Conservation (phyloP, 2,329 filamentous ascomycete species). For the Myotisia sp. region DNA sequence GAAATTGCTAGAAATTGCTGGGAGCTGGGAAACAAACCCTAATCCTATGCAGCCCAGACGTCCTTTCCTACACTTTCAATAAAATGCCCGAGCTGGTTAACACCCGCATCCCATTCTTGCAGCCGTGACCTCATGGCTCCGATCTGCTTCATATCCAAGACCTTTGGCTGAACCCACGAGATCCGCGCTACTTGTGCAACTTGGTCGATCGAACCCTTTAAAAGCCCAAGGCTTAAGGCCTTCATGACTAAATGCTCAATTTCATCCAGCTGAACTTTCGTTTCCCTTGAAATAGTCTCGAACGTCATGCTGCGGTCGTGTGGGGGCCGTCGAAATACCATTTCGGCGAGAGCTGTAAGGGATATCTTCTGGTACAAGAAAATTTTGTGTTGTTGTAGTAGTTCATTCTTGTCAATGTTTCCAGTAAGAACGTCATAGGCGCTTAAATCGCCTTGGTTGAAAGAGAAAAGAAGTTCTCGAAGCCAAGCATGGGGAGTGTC, state of each 20-base stretch:
- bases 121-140: conserved; percentile 77
- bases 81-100: conserved; percentile 93
- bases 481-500: conserved; percentile 72
- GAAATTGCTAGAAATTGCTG: background rate
- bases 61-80: conserved; percentile 88
- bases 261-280: conserved; percentile 76
- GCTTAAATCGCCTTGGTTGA: conserved; percentile 84
- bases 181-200: conserved; percentile 88
- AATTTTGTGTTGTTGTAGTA: conserved; percentile 63
- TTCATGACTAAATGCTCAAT: conserved; percentile 99
- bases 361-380: conserved; percentile 97
- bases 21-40: background rate
- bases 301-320: conserved; percentile 95
- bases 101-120: conserved; percentile 88
- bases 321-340: conserved; percentile 86
- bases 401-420: conserved; percentile 64
- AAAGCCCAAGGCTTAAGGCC: conserved; percentile 80
- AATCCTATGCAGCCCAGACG: conserved; percentile 68
- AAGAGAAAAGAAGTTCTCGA: conserved; percentile 88
- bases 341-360: conserved; percentile 86
- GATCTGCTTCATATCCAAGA: conserved; percentile 89
- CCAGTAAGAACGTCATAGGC: conserved; percentile 73
- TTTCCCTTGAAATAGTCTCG: conserved; percentile 73
- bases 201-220: conserved; percentile 89
- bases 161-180: conserved; percentile 98